Percentiles rank a stretch among this genome's conserved stretches.
phyloP scores from a whole-genome alignment of 306 rosid species.

The Quercus variabilis region DNA sequence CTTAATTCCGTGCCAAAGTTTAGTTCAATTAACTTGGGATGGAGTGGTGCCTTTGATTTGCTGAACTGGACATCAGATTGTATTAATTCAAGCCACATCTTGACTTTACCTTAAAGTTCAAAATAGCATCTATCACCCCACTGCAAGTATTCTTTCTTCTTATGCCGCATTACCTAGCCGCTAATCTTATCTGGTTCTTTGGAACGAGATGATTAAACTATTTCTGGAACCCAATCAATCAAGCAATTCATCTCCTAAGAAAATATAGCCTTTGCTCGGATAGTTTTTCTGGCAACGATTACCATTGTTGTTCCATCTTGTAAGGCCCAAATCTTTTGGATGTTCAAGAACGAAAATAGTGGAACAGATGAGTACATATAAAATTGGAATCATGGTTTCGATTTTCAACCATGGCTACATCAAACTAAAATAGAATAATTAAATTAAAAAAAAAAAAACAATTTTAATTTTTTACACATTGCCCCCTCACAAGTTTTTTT shows the following conservation, averaged over 20 bases:
- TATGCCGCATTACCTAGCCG: conserved; percentile 39
- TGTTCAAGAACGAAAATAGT: conserved; percentile 19
- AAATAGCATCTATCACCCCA: neutral
- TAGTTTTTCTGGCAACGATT: conserved; percentile 77
- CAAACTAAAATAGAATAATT: no score
- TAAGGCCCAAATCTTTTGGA: conserved; percentile 81
- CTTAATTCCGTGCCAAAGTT: no score
- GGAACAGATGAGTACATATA: no score
- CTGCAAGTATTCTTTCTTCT: neutral
- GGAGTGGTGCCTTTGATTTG: neutral
- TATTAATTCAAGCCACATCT: neutral
- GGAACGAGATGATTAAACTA: conserved; percentile 51
- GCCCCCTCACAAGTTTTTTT: no score
- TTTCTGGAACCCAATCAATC: conserved; percentile 76
- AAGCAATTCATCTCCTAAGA: conserved; percentile 72
- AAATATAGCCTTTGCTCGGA: conserved; percentile 78
- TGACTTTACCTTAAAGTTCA: neutral
- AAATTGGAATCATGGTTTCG: no score
- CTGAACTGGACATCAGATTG: neutral
- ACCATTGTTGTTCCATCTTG: conserved; percentile 82
- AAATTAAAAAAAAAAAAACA: no score
- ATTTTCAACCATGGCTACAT: no score
- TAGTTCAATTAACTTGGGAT: no score
- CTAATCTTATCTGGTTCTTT: conserved; percentile 29
- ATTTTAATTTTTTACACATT: no score